phyloP scores from a whole-genome alignment of 495 filamentous ascomycete genomes.

The Bryoglossum gracile region DNA sequence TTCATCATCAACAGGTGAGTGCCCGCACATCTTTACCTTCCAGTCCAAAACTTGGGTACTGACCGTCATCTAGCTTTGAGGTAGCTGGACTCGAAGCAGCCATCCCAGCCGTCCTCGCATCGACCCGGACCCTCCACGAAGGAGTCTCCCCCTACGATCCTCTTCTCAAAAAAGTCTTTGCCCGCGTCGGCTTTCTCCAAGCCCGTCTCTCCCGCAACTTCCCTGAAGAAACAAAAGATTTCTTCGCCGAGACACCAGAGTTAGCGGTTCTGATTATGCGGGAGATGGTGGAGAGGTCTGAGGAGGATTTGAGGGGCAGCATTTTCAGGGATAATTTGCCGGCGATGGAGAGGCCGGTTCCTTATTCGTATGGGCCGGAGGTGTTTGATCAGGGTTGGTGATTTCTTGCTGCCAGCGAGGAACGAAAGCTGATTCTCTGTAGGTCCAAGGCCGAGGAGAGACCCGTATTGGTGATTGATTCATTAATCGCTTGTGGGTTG shows the following conservation, averaged over 20 bases:
- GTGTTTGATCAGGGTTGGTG: constrained; percentile 10
- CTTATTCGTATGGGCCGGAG: background rate
- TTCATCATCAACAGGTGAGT: constrained; percentile 30
- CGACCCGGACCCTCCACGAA: constrained; percentile 34
- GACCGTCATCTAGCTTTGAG: constrained; percentile 30
- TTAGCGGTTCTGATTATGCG: constrained; percentile 32
- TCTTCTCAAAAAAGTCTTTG: constrained; percentile 38
- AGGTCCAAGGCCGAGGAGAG: background rate
- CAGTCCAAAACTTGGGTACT: background rate
- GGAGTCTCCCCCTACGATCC: constrained; percentile 33
- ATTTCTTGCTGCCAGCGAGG: background rate
- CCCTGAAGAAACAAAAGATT: constrained; percentile 30
- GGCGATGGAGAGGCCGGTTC: constrained; percentile 32
- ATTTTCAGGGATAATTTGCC: constrained; percentile 26
- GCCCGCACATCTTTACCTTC: background rate
- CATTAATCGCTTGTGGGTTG: too few species aligned
- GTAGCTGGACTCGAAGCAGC: constrained; percentile 36
- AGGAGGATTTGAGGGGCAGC: constrained; percentile 27
- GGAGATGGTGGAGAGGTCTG: constrained; percentile 36
- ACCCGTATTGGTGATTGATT: constrained; percentile 1
- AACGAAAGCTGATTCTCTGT: background rate
- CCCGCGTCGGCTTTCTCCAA: constrained; percentile 37
- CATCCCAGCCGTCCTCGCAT: constrained; percentile 29
- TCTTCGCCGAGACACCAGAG: constrained; percentile 33
- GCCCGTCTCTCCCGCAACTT: constrained; percentile 29